These are phyloP conservation scores for Pythium diclinum DNA, from an alignment of 352 stramenopile species.

Conservation along the genomic window DNA sequence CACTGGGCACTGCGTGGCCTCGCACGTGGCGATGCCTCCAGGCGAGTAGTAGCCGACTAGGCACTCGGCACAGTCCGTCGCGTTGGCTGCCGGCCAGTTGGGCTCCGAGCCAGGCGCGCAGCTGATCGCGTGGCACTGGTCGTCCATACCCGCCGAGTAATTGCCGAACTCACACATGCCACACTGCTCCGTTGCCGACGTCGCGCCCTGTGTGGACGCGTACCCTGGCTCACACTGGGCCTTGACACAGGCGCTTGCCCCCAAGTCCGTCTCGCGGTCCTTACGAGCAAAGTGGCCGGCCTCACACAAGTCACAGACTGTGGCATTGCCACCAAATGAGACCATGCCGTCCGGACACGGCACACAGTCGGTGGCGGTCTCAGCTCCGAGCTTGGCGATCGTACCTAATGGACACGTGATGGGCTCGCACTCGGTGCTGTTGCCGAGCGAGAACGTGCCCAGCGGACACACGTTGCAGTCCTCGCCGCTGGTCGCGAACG, in stretches of 20 bases:
- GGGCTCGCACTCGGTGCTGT: conserved; percentile 24
- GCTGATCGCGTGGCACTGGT: conserved; percentile 32
- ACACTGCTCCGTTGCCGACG: conserved; percentile 26
- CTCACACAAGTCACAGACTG: conserved; percentile 25
- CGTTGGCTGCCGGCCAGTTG: conserved; percentile 21
- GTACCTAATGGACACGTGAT: conserved; percentile 30
- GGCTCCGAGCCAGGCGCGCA: conserved; percentile 33
- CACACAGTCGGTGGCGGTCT: conserved; percentile 31
- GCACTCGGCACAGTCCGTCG: conserved; percentile 31
- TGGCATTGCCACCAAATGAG: conserved; percentile 28
- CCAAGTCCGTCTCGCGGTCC: conserved; percentile 20
- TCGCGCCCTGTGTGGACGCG: conserved; percentile 16
- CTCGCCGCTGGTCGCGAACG: conserved; percentile 24
- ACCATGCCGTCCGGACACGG: conserved; percentile 32
- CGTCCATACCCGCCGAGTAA: conserved; percentile 31
- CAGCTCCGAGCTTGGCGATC: conserved; percentile 31
- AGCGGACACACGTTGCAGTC: conserved; percentile 37
- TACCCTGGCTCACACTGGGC: conserved; percentile 28
- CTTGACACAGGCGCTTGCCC: conserved; percentile 28
- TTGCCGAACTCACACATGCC: conserved; percentile 30
- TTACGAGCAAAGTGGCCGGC: conserved; percentile 28
- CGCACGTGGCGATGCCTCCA: conserved; percentile 28
- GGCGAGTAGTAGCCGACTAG: conserved; percentile 34
- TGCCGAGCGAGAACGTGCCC: conserved; percentile 37
- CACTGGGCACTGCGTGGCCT: conserved; percentile 28